Percentiles rank a stretch among this genome's conserved stretches.
Evolutionary conservation across 306 rosid species (phyloP).

Genomic region (Macrotyloma uniflorum): DNA sequence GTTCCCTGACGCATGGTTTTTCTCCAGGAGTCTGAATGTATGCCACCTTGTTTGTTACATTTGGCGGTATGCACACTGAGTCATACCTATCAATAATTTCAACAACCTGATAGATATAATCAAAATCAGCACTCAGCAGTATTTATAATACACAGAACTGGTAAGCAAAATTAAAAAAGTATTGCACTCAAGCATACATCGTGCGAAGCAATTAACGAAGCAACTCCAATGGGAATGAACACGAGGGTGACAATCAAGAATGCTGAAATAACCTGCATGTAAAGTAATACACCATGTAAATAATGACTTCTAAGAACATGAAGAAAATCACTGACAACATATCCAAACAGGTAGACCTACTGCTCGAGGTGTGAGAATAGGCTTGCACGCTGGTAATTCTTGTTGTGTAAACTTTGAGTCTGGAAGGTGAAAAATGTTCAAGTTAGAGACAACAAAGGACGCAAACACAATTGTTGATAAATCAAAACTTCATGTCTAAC

Average conservation of each 20-base stretch:
- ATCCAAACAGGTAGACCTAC: conserved; percentile 44
- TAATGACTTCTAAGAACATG: conserved; percentile 3
- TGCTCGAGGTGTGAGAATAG: conserved; percentile 94
- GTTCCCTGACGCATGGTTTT: conserved; percentile 55
- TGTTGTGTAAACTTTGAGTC: conserved; percentile 96
- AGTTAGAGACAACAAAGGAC: conserved; percentile 25
- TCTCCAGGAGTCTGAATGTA: conserved; percentile 57
- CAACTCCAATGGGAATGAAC: conserved; percentile 93
- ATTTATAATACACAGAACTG: conserved; percentile 26
- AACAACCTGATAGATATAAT: conserved; percentile 66
- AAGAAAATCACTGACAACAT: neutral
- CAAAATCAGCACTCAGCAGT: conserved; percentile 33
- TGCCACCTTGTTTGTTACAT: conserved; percentile 46
- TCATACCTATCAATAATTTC: conserved; percentile 86
- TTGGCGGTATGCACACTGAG: conserved; percentile 53
- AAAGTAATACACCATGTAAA: conserved; percentile 13
- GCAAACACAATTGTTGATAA: neutral
- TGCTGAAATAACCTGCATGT: conserved; percentile 83
- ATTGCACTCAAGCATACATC: conserved; percentile 57
- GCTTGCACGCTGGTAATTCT: conserved; percentile 99
- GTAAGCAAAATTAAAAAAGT: conserved; percentile 27
- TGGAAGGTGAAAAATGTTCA: conserved; percentile 34
- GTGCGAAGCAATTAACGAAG: conserved; percentile 75
- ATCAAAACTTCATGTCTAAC: conserved; percentile 30
- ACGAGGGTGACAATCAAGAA: conserved; percentile 78